Conservation (phyloP, 257 asterid genomes). For the Penstemon barbatus region DNA sequence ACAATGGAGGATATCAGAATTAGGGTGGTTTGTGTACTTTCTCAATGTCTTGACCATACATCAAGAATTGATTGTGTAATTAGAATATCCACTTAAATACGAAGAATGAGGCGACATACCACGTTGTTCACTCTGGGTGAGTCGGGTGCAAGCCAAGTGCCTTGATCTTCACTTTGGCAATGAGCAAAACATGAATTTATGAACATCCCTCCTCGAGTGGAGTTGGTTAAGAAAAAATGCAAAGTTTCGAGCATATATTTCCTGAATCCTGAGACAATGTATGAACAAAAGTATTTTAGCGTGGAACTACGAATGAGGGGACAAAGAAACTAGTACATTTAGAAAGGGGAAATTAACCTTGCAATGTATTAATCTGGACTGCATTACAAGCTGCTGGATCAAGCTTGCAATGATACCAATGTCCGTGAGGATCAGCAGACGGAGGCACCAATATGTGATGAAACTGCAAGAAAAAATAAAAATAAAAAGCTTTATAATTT, state of each 20-base stretch:
- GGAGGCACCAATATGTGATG: conserved; percentile 86
- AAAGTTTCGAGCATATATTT: conserved; percentile 66
- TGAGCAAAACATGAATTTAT: conserved; percentile 93
- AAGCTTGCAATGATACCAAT: conserved; percentile 83
- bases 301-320: neutral
- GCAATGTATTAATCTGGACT: conserved; percentile 60
- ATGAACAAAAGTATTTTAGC: neutral
- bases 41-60: no score
- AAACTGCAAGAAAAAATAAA: conserved; percentile 44
- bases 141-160: conserved; percentile 75
- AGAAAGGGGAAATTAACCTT: conserved; percentile 50
- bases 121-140: conserved; percentile 74
- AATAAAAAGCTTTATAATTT: conserved; percentile 4
- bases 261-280: conserved; percentile 61
- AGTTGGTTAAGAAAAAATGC: conserved; percentile 45
- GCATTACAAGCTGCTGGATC: conserved; percentile 57
- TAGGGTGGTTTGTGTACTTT: no score
- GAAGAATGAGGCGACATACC: conserved; percentile 40
- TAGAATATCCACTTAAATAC: no score
- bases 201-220: conserved; percentile 84
- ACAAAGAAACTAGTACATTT: neutral
- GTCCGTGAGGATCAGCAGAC: conserved; percentile 84
- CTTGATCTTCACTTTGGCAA: conserved; percentile 90
- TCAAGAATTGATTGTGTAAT: no score
- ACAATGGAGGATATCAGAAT: no score